phyloP scores from a whole-genome alignment of 2,329 filamentous ascomycete genomes.

The Monosporascus sp. region DNA sequence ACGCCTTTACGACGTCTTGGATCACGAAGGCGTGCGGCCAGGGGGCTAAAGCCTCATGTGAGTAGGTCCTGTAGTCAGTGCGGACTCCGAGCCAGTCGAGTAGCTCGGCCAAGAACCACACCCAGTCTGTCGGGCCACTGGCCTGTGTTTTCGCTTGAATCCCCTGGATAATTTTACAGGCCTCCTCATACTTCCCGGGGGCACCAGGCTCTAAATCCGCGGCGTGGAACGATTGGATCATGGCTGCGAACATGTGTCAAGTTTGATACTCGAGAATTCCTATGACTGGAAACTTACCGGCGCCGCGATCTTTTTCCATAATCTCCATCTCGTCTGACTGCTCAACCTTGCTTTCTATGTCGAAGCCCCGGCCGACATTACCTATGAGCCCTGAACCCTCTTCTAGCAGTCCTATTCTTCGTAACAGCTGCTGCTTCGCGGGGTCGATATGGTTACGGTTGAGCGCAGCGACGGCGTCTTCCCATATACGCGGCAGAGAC shows the following conservation, averaged over 20 bases:
- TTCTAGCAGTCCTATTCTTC: conserved; percentile 11
- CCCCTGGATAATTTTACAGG: conserved; percentile 29
- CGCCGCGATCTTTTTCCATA: conserved; percentile 16
- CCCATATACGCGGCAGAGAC: conserved; percentile 16
- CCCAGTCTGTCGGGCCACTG: conserved; percentile 12
- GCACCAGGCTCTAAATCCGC: conserved; percentile 37
- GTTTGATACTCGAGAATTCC: neutral
- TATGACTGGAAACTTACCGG: conserved; percentile 6
- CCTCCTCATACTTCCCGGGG: conserved; percentile 31
- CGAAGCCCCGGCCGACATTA: neutral
- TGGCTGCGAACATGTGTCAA: conserved; percentile 16
- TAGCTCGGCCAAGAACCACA: conserved; percentile 23
- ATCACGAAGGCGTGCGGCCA: conserved; percentile 32
- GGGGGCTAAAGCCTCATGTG: conserved; percentile 9
- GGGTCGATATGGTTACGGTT: conserved; percentile 7
- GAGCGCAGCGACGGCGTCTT: conserved; percentile 7
- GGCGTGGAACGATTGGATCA: conserved; percentile 40
- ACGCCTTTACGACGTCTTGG: conserved; percentile 32
- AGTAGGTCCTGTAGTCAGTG: conserved; percentile 17
- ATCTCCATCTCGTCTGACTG: conserved; percentile 11
- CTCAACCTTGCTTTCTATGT: conserved; percentile 1
- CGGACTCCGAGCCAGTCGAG: conserved; percentile 22
- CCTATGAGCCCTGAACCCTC: conserved; percentile 2
- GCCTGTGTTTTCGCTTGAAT: conserved; percentile 17
- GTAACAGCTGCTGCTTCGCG: conserved; percentile 10